A percentile compares a stretch with the other conserved stretches of the same genome.
These are phyloP conservation scores for Didymella pinodella DNA, from an alignment of 2,329 filamentous ascomycete genomes.

Conservation along the genomic window DNA sequence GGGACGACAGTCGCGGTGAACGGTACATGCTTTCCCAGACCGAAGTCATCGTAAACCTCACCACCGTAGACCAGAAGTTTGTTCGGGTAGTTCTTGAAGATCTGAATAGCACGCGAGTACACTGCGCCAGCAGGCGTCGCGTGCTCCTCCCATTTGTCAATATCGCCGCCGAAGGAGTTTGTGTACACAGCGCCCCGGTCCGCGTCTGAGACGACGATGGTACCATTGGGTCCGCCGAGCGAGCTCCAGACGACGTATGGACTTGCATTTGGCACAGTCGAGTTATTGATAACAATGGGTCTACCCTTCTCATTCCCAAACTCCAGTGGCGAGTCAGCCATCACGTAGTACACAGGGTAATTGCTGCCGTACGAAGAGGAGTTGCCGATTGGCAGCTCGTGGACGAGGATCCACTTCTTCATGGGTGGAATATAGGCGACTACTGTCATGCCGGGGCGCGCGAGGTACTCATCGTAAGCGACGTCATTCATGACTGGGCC, in stretches of 20 bases:
- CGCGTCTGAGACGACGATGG: neutral
- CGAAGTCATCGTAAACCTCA: neutral
- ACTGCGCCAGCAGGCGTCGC: neutral
- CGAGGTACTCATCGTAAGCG: constrained; percentile 27
- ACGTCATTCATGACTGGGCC: constrained; percentile 36
- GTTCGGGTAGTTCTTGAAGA: neutral
- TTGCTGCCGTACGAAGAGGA: constrained; percentile 20
- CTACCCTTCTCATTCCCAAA: constrained; percentile 25
- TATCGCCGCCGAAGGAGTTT: neutral
- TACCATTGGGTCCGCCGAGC: constrained; percentile 32
- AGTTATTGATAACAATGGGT: constrained; percentile 31
- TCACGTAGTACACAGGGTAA: constrained; percentile 36
- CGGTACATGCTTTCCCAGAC: neutral
- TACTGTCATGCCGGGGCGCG: constrained; percentile 36
- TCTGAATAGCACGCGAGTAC: neutral
- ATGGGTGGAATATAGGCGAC: constrained; percentile 30
- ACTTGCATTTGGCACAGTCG: constrained; percentile 28
- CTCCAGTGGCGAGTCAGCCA: constrained; percentile 29
- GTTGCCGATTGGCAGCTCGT: constrained; percentile 27
- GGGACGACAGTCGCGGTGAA: neutral
- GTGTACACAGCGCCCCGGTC: neutral
- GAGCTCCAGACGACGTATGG: constrained; percentile 37
- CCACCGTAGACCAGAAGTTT: neutral
- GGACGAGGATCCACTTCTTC: constrained; percentile 35
- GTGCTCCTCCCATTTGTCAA: neutral